phyloP scores from a whole-genome alignment of 352 stramenopile species.

The Globisporangium uncinulatum region DNA sequence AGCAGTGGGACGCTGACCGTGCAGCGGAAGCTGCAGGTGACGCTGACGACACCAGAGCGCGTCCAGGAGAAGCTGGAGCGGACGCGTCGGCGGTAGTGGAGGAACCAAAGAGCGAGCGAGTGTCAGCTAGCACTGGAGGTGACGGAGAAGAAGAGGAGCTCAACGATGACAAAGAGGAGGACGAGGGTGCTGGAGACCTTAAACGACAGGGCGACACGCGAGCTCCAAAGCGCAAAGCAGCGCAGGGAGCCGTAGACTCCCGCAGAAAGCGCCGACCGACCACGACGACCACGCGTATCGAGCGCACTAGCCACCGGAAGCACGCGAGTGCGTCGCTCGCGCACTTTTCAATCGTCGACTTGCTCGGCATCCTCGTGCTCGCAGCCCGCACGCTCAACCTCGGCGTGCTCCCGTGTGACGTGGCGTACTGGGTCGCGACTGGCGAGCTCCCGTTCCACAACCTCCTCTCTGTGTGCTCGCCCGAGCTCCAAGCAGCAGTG shows the following conservation, averaged over 20 bases:
- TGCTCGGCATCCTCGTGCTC: conserved; percentile 57
- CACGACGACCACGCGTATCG: background rate
- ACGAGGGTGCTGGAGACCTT: background rate
- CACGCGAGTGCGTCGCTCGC: conserved; percentile 19
- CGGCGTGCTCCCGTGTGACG: conserved; percentile 52
- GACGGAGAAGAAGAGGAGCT: background rate
- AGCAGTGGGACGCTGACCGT: conserved; percentile 60
- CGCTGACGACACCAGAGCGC: background rate
- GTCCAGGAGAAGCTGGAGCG: background rate
- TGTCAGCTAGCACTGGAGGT: no score
- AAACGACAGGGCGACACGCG: no score
- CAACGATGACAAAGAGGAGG: background rate
- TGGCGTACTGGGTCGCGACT: conserved; percentile 49
- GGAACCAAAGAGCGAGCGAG: background rate
- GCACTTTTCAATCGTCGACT: conserved; percentile 48
- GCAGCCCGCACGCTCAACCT: conserved; percentile 60
- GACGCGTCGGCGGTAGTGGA: background rate
- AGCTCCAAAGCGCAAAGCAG: background rate
- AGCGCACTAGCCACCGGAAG: background rate
- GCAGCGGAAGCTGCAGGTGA: conserved; percentile 18
- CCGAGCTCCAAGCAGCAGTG: conserved; percentile 39
- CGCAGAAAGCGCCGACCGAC: background rate
- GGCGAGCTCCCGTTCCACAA: conserved; percentile 67
- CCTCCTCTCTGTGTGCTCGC: conserved; percentile 38
- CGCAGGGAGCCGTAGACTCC: background rate